Evolutionary conservation across 768 basidiomycete genomes (phyloP).

Genomic region (Tremella mesenterica): DNA sequence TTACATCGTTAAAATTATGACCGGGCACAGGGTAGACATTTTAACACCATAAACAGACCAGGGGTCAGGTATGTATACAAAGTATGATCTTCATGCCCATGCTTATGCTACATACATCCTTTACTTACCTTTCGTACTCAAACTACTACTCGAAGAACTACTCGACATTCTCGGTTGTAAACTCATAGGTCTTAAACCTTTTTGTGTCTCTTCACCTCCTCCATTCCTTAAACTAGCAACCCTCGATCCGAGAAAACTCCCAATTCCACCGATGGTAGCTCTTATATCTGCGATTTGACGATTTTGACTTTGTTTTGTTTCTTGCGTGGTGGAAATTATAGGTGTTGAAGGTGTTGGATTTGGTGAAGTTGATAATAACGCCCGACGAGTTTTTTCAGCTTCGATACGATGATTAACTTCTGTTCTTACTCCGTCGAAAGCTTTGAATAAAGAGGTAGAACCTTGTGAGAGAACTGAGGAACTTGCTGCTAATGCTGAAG

Average conservation of each 20-base stretch:
- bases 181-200: constrained; percentile 37
- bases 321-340: no score
- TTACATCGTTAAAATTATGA: no score
- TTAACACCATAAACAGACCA: no score
- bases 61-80: no score
- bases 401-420: constrained; percentile 46
- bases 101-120: no score
- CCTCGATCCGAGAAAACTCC: constrained; percentile 38
- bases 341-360: neutral
- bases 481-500: constrained; percentile 75
- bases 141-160: neutral
- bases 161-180: constrained; percentile 2
- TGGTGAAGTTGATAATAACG: neutral
- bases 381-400: neutral
- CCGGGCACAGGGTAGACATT: no score
- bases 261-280: constrained; percentile 39
- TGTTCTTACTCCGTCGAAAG: constrained; percentile 70
- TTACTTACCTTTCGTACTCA: no score
- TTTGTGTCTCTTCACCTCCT: neutral
- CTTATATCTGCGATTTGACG: constrained; percentile 29
- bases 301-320: no score
- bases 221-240: constrained; percentile 23
- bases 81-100: no score
- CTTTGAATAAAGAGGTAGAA: constrained; percentile 67
- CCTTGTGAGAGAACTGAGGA: constrained; percentile 56